phyloP scores from a whole-genome alignment of 345 rosid genomes.

The Euphorbia lathyris region DNA sequence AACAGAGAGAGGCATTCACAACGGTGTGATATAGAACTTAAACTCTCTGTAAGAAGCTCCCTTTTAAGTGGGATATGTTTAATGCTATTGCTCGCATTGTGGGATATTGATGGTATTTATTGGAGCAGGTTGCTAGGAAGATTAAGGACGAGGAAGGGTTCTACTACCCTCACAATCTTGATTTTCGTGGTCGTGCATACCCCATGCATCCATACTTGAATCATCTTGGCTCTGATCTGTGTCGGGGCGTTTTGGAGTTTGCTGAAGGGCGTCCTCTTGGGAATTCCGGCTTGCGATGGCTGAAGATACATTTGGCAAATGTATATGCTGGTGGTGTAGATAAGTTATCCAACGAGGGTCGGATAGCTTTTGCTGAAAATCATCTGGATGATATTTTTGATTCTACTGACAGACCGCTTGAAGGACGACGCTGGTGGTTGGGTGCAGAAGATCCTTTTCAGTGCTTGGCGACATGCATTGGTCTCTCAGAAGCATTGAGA shows the following conservation, averaged over 20 bases:
- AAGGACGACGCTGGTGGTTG: slow-evolving; percentile 96
- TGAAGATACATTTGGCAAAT: slow-evolving; percentile 96
- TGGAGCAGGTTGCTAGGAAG: slow-evolving; percentile 83
- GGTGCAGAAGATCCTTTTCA: slow-evolving; percentile 96
- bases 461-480: slow-evolving; percentile 86
- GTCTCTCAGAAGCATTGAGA: slow-evolving; percentile 87
- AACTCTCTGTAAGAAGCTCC: slow-evolving; percentile 77
- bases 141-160: slow-evolving; percentile 94
- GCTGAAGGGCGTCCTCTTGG: slow-evolving; percentile 93
- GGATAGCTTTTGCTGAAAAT: slow-evolving; percentile 76
- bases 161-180: slow-evolving; percentile 92
- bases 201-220: slow-evolving; percentile 98
- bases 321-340: slow-evolving; percentile 93
- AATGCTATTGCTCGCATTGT: slow-evolving; percentile 12
- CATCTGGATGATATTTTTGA: slow-evolving; percentile 87
- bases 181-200: slow-evolving; percentile 98
- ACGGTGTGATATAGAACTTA: slow-evolving; percentile 89
- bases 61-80: slow-evolving; percentile 8
- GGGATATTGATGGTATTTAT: slow-evolving; percentile 12
- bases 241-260: slow-evolving; percentile 95
- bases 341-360: slow-evolving; percentile 75
- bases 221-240: slow-evolving; percentile 97
- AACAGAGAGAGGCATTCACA: slow-evolving; percentile 90
- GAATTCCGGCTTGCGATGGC: slow-evolving; percentile 78
- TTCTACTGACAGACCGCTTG: slow-evolving; percentile 92